Evolutionary conservation across 129 eudicot species (phyloP), one percentile per base, ranked within the genome.

Genomic region (Centrapalus pauciflorus): DNA sequence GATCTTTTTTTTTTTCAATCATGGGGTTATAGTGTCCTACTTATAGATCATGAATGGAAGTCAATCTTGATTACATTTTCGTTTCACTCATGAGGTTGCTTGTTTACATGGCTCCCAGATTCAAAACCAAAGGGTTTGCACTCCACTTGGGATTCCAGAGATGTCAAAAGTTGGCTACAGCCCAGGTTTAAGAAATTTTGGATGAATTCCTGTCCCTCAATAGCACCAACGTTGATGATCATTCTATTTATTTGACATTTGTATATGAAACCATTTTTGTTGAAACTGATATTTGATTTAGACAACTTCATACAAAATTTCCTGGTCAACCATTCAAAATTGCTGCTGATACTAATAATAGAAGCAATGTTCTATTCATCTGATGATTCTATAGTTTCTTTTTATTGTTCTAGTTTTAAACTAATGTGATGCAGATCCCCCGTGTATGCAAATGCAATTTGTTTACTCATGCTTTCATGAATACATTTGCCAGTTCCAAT

Each of bases 191-290:
- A 69, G 61, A 63, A 68, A 70, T 71, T 78, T 58, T 75, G 76
- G 61, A 55, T 49, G n/a, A n/a, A 26, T 74, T 68, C 70, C 73
- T 76, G 63, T 63, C 41, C 27, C 11, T 28, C 58, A 75, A 49
- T 70, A 77, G 62, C n/a, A 70, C 62, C 63, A 57, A 70, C 64
- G 55, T 66, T 40, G 70, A 60, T 65, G 54, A 27, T 46, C 28
- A 43, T 29, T 67, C n/a, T 55, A 4, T 45, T 38, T 30, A 55
- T 26, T 35, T 76, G 80, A 67, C 37, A 61, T 49, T 59, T 76
- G 80, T 76, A 76, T 60, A 76, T 76, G 80, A 45, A 50, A 63
- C 69, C 64, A 76, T 76, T 68, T 76, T 75, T 75, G 75, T 60
- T 75, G 34, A 41, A 62, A 68, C 67, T 50, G 63, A 34, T 51